Evolutionary conservation across 2,329 filamentous ascomycete genomes (phyloP).

Genomic region (Aspergillus piperis): DNA sequence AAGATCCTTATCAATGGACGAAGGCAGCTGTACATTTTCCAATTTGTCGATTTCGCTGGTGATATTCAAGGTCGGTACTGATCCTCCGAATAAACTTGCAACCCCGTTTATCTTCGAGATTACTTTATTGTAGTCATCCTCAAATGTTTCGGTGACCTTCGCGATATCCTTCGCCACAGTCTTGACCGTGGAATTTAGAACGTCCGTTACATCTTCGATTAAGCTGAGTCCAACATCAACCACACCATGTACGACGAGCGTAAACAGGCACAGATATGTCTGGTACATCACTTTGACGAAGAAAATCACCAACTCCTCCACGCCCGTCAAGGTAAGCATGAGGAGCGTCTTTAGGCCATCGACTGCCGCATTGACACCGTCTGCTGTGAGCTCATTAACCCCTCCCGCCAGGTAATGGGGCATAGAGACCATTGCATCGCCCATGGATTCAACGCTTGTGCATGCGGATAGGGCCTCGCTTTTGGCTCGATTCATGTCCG

Average conservation of each 20-base stretch:
- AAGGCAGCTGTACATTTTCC: conserved; percentile 68
- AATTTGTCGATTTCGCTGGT: conserved; percentile 65
- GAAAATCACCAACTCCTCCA: conserved; percentile 87
- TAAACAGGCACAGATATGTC: conserved; percentile 88
- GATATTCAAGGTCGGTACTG: conserved; percentile 63
- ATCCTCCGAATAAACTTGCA: conserved; percentile 50
- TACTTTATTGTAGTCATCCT: conserved; percentile 57
- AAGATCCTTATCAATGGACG: conserved; percentile 68
- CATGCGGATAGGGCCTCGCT: conserved; percentile 83
- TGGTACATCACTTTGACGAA: conserved; percentile 87
- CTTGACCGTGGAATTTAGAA: conserved; percentile 59
- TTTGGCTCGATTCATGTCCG: conserved; percentile 74
- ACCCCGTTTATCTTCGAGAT: conserved; percentile 59
- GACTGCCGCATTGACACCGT: conserved; percentile 77
- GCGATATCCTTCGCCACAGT: conserved; percentile 50
- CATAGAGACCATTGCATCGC: conserved; percentile 96
- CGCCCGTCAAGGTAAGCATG: conserved; percentile 73
- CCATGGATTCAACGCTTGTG: conserved; percentile 86
- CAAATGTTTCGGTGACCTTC: conserved; percentile 49
- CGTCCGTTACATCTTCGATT: conserved; percentile 61
- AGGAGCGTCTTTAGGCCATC: conserved; percentile 78
- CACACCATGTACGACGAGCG: conserved; percentile 76
- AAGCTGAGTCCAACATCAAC: conserved; percentile 68
- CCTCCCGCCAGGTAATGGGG: conserved; percentile 89
- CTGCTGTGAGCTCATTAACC: conserved; percentile 81